These are phyloP conservation scores for Phytophthora europaea DNA, from an alignment of 352 stramenopile species.

Conservation along the genomic window DNA sequence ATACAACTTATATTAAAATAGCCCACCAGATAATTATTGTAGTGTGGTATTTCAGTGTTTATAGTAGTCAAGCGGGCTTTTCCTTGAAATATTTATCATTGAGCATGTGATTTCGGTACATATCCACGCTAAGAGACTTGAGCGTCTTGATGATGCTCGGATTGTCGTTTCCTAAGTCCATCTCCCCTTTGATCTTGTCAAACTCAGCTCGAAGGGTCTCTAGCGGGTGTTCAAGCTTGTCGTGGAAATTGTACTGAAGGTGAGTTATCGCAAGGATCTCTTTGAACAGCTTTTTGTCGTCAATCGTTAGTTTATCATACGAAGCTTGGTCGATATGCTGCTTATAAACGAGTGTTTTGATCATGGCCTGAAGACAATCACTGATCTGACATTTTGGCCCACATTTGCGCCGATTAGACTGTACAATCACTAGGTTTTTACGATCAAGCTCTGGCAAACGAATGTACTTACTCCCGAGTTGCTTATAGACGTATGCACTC, in stretches of 20 bases:
- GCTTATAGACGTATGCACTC: not conserved
- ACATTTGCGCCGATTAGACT: slow-evolving; percentile 8
- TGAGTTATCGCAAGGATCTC: slow-evolving; percentile 1
- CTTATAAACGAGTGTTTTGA: slow-evolving; percentile 10
- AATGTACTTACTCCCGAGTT: slow-evolving; percentile 25
- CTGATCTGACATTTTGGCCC: slow-evolving; percentile 23
- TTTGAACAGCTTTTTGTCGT: not conserved
- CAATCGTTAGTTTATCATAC: not conserved
- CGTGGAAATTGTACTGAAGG: slow-evolving; percentile 1
- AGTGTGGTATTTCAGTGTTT: not conserved
- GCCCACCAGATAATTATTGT: too few species aligned
- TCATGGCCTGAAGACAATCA: slow-evolving; percentile 8
- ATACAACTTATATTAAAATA: too few species aligned
- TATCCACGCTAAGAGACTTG: slow-evolving; percentile 15
- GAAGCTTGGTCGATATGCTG: not conserved
- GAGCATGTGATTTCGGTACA: slow-evolving; percentile 32
- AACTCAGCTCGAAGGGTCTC: slow-evolving; percentile 12
- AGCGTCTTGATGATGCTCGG: too few species aligned
- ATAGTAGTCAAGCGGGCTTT: slow-evolving; percentile 27
- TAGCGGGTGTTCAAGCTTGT: slow-evolving; percentile 5
- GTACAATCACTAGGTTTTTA: slow-evolving; percentile 14
- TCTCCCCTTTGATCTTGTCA: slow-evolving; percentile 29
- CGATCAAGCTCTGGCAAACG: slow-evolving; percentile 22
- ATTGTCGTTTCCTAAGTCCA: too few species aligned
- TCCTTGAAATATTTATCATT: slow-evolving; percentile 25